Evolutionary conservation across 345 rosid species (phyloP), one percentile per base, ranked within the genome.

Genomic region (Aquilaria malaccensis): DNA sequence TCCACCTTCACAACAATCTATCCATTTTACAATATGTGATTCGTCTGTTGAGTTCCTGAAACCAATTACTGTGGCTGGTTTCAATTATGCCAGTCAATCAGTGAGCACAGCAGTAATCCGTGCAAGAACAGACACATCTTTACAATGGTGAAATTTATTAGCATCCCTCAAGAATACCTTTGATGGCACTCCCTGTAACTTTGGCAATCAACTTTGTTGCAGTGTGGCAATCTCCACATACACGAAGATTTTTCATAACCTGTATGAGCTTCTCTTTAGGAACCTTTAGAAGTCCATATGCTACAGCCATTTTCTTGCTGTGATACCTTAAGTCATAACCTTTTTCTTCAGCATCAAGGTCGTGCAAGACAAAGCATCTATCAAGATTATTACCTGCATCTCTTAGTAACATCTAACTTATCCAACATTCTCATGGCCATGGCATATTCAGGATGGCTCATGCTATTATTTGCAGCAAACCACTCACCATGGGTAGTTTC

Each of bases 321-420:
- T 87, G 91, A 74, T 76, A 70, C 49, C 73, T 74, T 85, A 61
- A 68, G 75, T 81, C 50, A 84, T 74, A 30, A 73, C 65, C 72
- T 84, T 91, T 72, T 86, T 93, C 77, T 88, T 22, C 94, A 11
- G 79, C 96, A 11, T 91, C 95, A 32, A 84, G 86, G 66, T 88
- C 98, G 52, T 84, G 96, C 67, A 91, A 67, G 57, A 81, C 95
- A 70, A 83, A 79, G 69, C 83, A 22, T 22, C 22, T 22, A 22
- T 22, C 22, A 22, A 22, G 82, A 9, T 84, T 73, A 66, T 86
- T 90, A 57, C 88, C 93, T 47, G 72, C 83, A 68, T 85, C 90
- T 69, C 74, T 76, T 62, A 88, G 56, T 50, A 83, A 70, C 81
- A 58, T 72, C 77, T 60, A 85, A 41, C 63, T 78, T 77, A 62